Conservation (phyloP, 805 yeast species). For the Yarrowia bubula region DNA sequence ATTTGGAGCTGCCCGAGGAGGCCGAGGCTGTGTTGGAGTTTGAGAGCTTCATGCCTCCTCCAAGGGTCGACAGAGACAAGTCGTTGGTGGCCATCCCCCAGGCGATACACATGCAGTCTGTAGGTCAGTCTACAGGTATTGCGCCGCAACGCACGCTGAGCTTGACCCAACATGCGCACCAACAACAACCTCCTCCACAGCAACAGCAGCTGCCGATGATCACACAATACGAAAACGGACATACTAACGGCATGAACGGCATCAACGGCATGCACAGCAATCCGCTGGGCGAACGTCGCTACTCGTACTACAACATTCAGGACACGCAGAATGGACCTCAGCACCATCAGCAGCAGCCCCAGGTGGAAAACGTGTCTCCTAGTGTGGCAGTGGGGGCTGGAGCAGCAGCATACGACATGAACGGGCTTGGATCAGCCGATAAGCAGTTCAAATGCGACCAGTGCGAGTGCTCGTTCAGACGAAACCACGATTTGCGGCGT, state of each 20-base stretch:
- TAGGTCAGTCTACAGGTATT: background rate
- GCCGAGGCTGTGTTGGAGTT: slow-evolving; percentile 14
- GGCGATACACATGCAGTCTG: slow-evolving; percentile 16
- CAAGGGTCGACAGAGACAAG: slow-evolving; percentile 5
- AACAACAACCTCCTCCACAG: background rate
- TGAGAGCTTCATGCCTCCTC: slow-evolving; percentile 20
- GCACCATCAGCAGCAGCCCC: background rate
- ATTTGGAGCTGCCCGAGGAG: slow-evolving; percentile 25
- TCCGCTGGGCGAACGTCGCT: slow-evolving; percentile 1
- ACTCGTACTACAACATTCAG: slow-evolving; percentile 8
- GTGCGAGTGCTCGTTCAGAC: slow-evolving; percentile 24
- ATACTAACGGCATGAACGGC: background rate
- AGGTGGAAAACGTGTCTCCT: background rate
- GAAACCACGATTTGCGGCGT: slow-evolving; percentile 21
- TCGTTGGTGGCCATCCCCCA: background rate
- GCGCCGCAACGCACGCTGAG: background rate
- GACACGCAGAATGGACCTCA: background rate
- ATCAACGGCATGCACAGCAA: slow-evolving; percentile 19
- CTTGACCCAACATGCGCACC: background rate
- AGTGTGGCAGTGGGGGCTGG: background rate
- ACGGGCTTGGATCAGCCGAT: slow-evolving; percentile 4
- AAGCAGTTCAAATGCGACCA: slow-evolving; percentile 29
- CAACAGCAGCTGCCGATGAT: background rate
- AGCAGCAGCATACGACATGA: background rate
- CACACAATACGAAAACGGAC: slow-evolving; percentile 6